Evolutionary conservation across 129 eudicot species (phyloP).

Genomic region (Lactuca sativa): DNA sequence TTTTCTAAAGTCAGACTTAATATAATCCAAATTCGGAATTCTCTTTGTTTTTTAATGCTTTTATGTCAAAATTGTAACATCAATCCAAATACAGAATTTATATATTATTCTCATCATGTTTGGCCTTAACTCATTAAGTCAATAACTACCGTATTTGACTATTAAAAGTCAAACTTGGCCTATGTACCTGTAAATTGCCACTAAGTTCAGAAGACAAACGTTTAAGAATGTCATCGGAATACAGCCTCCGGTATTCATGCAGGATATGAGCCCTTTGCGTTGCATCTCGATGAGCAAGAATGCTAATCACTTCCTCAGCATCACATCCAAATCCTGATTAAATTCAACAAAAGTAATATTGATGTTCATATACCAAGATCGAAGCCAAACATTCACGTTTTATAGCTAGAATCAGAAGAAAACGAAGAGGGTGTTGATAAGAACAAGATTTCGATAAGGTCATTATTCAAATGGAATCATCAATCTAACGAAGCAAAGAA

Average conservation of each 20-base stretch:
- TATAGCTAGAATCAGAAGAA: conserved; percentile 15
- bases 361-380: conserved; percentile 3
- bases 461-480: not conserved
- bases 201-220: conserved; percentile 51
- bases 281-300: conserved; percentile 56
- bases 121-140: not conserved
- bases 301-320: conserved; percentile 36
- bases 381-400: conserved; percentile 6
- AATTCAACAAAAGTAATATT: not conserved
- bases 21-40: conserved; percentile 9
- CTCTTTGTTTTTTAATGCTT: not conserved
- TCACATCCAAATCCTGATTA: conserved; percentile 53
- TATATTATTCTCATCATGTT: not conserved
- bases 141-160: conserved; percentile 1
- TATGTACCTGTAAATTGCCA: conserved; percentile 46
- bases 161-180: conserved; percentile 12
- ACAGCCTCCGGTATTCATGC: conserved; percentile 47
- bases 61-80: not conserved
- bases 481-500: not conserved
- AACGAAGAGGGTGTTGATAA: conserved; percentile 9
- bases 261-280: conserved; percentile 43
- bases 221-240: conserved; percentile 45
- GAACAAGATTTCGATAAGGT: conserved; percentile 14
- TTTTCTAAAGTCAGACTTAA: conserved; percentile 15
- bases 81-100: not conserved